phyloP scores from a whole-genome alignment of 2,329 filamentous ascomycete genomes.

The Reticulascus tulasneorum region DNA sequence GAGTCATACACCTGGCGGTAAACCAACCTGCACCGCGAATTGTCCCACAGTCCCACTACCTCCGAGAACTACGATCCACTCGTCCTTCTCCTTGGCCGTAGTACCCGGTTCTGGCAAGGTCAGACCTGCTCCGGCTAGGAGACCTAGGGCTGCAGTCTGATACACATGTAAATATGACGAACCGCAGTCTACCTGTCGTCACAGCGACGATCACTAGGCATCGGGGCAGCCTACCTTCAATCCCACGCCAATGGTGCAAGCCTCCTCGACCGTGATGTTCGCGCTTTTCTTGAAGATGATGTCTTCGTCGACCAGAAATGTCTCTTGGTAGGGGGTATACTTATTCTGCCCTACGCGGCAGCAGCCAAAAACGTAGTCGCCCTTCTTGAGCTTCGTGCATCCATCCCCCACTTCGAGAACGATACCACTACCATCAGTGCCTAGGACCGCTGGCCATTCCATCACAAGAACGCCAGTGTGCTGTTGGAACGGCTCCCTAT shows the following conservation, averaged over 20 bases:
- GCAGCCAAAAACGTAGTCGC: slow-evolving; percentile 33
- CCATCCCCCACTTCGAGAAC: slow-evolving; percentile 25
- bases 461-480: slow-evolving; percentile 25
- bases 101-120: slow-evolving; percentile 16
- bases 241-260: slow-evolving; percentile 30
- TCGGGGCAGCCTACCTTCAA: slow-evolving; percentile 23
- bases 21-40: slow-evolving; percentile 25
- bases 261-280: slow-evolving; percentile 23
- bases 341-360: slow-evolving; percentile 27
- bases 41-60: slow-evolving; percentile 30
- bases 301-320: slow-evolving; percentile 31
- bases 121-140: slow-evolving; percentile 23
- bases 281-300: slow-evolving; percentile 25
- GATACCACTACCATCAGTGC: slow-evolving; percentile 30
- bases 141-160: slow-evolving; percentile 28
- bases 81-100: slow-evolving; percentile 16
- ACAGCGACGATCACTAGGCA: neutral
- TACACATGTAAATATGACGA: no score
- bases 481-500: slow-evolving; percentile 29
- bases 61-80: slow-evolving; percentile 33
- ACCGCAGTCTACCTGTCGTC: neutral
- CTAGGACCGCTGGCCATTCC: slow-evolving; percentile 31
- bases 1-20: neutral
- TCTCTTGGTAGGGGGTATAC: slow-evolving; percentile 32
- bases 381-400: slow-evolving; percentile 24